Conservation (phyloP, 495 filamentous ascomycete species). For the Aspergillus cristatus region DNA sequence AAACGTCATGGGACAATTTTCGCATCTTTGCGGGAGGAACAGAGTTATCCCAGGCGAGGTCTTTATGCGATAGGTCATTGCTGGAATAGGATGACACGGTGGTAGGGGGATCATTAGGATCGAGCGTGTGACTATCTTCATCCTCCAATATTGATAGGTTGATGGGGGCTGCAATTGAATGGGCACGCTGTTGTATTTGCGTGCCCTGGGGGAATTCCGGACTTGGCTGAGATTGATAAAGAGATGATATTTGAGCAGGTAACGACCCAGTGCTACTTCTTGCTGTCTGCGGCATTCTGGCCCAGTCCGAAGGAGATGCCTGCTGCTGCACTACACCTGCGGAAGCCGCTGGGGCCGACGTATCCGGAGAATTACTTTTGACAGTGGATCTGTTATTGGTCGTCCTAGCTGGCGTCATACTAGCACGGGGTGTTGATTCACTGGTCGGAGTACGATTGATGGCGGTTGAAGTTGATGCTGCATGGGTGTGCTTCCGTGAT, state of each 20-base stretch:
- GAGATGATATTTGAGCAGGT: slow-evolving; percentile 23
- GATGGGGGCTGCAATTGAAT: slow-evolving; percentile 46
- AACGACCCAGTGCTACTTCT: slow-evolving; percentile 18
- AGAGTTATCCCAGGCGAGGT: slow-evolving; percentile 18
- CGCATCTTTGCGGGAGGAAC: slow-evolving; percentile 35
- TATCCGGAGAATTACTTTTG: slow-evolving; percentile 34
- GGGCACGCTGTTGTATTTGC: slow-evolving; percentile 21
- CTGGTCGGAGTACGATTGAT: slow-evolving; percentile 39
- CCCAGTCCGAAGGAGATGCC: slow-evolving; percentile 30
- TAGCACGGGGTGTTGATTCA: slow-evolving; percentile 33
- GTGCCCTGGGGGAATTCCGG: slow-evolving; percentile 38
- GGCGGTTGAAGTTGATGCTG: slow-evolving; percentile 19
- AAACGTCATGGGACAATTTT: slow-evolving; percentile 28
- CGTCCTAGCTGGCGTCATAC: slow-evolving; percentile 44
- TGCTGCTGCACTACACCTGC: slow-evolving; percentile 22
- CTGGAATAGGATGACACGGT: slow-evolving; percentile 12
- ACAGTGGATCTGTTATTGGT: slow-evolving; percentile 32
- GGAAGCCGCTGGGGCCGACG: slow-evolving; percentile 24
- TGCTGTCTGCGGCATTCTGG: slow-evolving; percentile 23
- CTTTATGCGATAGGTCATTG: slow-evolving; percentile 20
- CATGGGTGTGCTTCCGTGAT: slow-evolving; percentile 46
- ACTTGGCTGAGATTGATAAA: slow-evolving; percentile 42
- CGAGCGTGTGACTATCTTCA: slow-evolving; percentile 33
- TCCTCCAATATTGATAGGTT: slow-evolving; percentile 70
- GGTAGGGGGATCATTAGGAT: slow-evolving; percentile 15